Evolutionary conservation across 352 stramenopile species (phyloP).

Genomic region (Discostella stelligera): DNA sequence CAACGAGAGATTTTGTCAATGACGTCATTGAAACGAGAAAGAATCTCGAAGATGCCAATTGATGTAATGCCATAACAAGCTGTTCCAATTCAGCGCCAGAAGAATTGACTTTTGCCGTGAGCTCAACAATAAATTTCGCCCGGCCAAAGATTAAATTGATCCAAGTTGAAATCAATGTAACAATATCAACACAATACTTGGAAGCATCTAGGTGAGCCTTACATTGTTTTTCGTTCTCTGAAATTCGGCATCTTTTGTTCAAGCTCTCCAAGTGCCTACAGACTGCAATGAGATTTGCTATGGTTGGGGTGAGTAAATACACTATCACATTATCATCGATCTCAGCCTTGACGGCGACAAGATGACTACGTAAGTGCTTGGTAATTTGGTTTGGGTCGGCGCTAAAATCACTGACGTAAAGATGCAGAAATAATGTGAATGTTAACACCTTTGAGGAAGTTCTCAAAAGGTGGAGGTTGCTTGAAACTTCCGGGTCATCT

Average conservation of each 20-base stretch:
- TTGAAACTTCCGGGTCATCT: slow-evolving; percentile 14
- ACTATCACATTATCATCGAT: slow-evolving; percentile 35
- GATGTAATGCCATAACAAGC: slow-evolving; percentile 22
- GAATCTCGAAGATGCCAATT: slow-evolving; percentile 17
- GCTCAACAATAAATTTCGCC: slow-evolving; percentile 22
- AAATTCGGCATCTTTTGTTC: slow-evolving; percentile 16
- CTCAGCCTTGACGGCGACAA: slow-evolving; percentile 30
- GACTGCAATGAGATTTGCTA: slow-evolving; percentile 32
- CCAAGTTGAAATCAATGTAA: slow-evolving; percentile 34
- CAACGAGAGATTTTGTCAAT: slow-evolving; percentile 23
- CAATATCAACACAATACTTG: slow-evolving; percentile 24
- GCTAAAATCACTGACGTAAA: slow-evolving; percentile 21
- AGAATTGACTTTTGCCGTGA: slow-evolving; percentile 1
- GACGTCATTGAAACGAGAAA: slow-evolving; percentile 31
- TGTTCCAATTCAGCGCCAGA: slow-evolving; percentile 9
- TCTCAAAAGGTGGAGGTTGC: slow-evolving; percentile 37
- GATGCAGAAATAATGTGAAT: slow-evolving; percentile 31
- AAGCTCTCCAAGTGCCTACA: slow-evolving; percentile 20
- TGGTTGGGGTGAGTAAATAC: slow-evolving; percentile 33
- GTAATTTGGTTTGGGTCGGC: slow-evolving; percentile 9
- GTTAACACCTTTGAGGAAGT: slow-evolving; percentile 42
- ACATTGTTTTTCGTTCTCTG: slow-evolving; percentile 13
- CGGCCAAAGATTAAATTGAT: slow-evolving; percentile 34
- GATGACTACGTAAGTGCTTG: slow-evolving; percentile 24
- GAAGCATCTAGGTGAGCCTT: slow-evolving; percentile 27